phyloP scores from a whole-genome alignment of 495 filamentous ascomycete species.

The Trichoderma virens region DNA sequence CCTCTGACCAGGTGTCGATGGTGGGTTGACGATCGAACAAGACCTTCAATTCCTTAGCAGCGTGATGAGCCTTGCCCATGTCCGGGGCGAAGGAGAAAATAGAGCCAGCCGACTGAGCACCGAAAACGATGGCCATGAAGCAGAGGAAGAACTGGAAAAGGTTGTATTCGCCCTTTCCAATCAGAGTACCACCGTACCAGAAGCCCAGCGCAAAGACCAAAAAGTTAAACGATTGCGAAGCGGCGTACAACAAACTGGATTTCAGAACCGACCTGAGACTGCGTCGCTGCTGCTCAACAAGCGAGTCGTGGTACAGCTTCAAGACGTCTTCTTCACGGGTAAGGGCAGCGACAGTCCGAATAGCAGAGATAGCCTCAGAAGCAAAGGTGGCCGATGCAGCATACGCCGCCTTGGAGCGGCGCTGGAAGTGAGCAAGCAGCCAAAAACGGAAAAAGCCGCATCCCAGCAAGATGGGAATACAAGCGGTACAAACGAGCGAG shows the following conservation, averaged over 20 bases:
- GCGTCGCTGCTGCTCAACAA: conserved; percentile 49
- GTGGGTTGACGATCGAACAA: conserved; percentile 31
- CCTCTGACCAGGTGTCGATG: conserved; percentile 59
- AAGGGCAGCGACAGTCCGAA: conserved; percentile 76
- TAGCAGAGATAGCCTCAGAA: conserved; percentile 84
- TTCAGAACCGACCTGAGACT: conserved; percentile 53
- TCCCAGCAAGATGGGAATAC: conserved; percentile 66
- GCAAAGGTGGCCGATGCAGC: conserved; percentile 72
- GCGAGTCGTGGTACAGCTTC: conserved; percentile 52
- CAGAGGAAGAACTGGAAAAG: conserved; percentile 82
- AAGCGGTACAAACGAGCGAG: conserved; percentile 72
- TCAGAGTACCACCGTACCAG: conserved; percentile 81
- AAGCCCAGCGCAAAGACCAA: conserved; percentile 72
- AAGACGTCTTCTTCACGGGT: conserved; percentile 67
- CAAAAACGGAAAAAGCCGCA: conserved; percentile 86
- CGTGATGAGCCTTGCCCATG: conserved; percentile 31
- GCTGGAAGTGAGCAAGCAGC: conserved; percentile 70
- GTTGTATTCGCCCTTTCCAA: conserved; percentile 59
- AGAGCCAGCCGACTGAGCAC: conserved; percentile 32
- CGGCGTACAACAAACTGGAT: conserved; percentile 64
- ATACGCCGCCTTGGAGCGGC: conserved; percentile 62
- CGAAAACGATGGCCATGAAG: conserved; percentile 47
- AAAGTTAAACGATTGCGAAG: conserved; percentile 73
- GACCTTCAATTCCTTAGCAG: conserved; percentile 28
- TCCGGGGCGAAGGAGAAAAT: conserved; percentile 34